These are phyloP conservation scores for Graphilbum ipis-grandicollis DNA, from an alignment of 2,329 filamentous ascomycete genomes.

Conservation along the genomic window DNA sequence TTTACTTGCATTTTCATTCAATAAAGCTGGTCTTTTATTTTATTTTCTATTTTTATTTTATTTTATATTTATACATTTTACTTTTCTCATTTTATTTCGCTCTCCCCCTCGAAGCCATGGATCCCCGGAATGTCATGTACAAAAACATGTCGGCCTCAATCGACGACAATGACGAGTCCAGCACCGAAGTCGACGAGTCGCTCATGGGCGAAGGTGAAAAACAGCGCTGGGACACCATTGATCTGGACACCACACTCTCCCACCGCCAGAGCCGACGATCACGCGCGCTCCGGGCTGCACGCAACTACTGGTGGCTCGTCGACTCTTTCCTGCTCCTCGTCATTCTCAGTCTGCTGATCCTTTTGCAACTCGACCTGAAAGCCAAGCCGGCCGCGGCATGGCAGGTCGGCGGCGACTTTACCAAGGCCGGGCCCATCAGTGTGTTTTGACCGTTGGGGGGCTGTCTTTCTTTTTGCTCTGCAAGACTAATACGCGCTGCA, in stretches of 20 bases:
- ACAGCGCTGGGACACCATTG: slow-evolving; percentile 13
- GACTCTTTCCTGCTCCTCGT: slow-evolving; percentile 16
- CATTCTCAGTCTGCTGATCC: slow-evolving; percentile 14
- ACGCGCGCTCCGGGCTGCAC: no score
- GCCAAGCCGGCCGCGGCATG: slow-evolving; percentile 5
- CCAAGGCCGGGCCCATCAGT: slow-evolving; percentile 19
- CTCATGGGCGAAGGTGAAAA: slow-evolving; percentile 15
- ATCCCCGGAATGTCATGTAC: no score
- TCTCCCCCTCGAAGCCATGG: no score
- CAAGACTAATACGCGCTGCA: slow-evolving; percentile 5
- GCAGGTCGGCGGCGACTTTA: slow-evolving; percentile 22
- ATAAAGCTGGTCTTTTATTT: no score
- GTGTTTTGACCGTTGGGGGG: not conserved
- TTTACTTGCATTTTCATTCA: no score
- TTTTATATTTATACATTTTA: no score
- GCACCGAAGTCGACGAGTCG: slow-evolving; percentile 19
- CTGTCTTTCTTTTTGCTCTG: not conserved
- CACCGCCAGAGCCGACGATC: no score
- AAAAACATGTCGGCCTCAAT: slow-evolving; percentile 1
- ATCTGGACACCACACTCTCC: no score
- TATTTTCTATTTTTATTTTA: no score
- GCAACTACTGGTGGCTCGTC: slow-evolving; percentile 16
- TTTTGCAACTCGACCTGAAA: slow-evolving; percentile 7
- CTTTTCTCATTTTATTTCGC: no score
- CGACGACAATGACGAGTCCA: slow-evolving; percentile 8